Evolutionary conservation across 495 filamentous ascomycete species (phyloP).

Genomic region (Hypoxylon intermedium): DNA sequence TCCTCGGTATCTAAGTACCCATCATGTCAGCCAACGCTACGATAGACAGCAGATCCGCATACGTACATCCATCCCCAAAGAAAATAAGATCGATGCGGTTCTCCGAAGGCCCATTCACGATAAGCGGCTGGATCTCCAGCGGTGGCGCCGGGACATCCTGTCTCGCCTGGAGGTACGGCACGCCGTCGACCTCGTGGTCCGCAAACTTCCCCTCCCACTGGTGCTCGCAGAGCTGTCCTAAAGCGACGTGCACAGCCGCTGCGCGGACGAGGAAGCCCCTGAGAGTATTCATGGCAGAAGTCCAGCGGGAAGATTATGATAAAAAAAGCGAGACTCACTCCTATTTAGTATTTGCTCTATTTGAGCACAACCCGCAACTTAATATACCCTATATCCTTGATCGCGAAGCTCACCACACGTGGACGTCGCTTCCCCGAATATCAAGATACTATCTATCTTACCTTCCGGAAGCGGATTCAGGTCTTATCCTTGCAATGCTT

Average conservation of each 20-base stretch:
- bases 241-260: background rate
- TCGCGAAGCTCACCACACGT: background rate
- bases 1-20: slow-evolving; percentile 28
- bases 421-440: background rate
- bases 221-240: slow-evolving; percentile 37
- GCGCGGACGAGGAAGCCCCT: slow-evolving; percentile 22
- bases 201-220: slow-evolving; percentile 39
- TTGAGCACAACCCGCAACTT: background rate
- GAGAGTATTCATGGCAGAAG: slow-evolving; percentile 13
- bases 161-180: slow-evolving; percentile 22
- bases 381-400: background rate
- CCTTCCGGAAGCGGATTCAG: slow-evolving; percentile 24
- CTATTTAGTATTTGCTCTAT: too few relatives aligned
- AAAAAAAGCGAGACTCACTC: too few relatives aligned
- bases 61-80: slow-evolving; percentile 40
- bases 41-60: background rate
- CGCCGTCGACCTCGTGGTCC: slow-evolving; percentile 17
- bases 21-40: background rate
- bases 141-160: slow-evolving; percentile 29
- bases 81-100: slow-evolving; percentile 40
- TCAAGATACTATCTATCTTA: slow-evolving; percentile 4
- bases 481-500: slow-evolving; percentile 9
- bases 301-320: background rate
- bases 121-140: slow-evolving; percentile 39
- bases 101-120: slow-evolving; percentile 35